These are phyloP conservation scores for Trichoderma gamsii DNA, from an alignment of 495 filamentous ascomycete genomes.

Conservation along the genomic window DNA sequence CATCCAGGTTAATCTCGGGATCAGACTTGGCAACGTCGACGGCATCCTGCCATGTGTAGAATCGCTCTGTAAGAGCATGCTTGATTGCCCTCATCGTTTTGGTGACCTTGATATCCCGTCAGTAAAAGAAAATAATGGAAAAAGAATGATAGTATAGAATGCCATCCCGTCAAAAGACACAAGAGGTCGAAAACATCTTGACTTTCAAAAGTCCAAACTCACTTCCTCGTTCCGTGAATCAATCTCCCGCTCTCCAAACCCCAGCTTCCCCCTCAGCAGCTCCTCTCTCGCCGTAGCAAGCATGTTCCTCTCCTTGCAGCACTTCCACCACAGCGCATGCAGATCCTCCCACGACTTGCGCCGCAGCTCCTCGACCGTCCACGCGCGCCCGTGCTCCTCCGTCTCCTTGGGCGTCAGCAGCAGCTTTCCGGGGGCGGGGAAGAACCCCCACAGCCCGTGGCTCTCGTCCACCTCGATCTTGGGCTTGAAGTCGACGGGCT, in stretches of 20 bases:
- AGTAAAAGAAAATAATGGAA: background rate
- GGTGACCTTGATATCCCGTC: conserved; percentile 47
- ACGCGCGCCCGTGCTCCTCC: conserved; percentile 64
- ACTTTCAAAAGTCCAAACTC: conserved; percentile 26
- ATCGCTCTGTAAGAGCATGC: conserved; percentile 78
- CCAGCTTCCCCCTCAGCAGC: conserved; percentile 54
- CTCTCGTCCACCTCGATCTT: conserved; percentile 55
- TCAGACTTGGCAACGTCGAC: conserved; percentile 61
- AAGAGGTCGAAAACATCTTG: background rate
- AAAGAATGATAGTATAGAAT: background rate
- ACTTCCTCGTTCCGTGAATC: conserved; percentile 55
- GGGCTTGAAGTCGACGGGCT: conserved; percentile 55
- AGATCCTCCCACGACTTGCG: conserved; percentile 90
- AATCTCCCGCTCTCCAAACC: conserved; percentile 63
- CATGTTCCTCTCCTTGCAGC: conserved; percentile 84
- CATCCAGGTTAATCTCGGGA: conserved; percentile 54
- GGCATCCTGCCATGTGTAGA: conserved; percentile 86
- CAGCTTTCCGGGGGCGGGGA: conserved; percentile 57
- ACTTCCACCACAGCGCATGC: conserved; percentile 90
- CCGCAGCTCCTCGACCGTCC: conserved; percentile 83
- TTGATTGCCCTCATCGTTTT: conserved; percentile 73
- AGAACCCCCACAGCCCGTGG: conserved; percentile 95
- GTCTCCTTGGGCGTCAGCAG: conserved; percentile 64
- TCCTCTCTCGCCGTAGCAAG: conserved; percentile 71
- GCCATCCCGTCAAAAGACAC: background rate